Evolutionary conservation across 139 green algal species (phyloP).

Genomic region (Zygnema circumcarinatum): DNA sequence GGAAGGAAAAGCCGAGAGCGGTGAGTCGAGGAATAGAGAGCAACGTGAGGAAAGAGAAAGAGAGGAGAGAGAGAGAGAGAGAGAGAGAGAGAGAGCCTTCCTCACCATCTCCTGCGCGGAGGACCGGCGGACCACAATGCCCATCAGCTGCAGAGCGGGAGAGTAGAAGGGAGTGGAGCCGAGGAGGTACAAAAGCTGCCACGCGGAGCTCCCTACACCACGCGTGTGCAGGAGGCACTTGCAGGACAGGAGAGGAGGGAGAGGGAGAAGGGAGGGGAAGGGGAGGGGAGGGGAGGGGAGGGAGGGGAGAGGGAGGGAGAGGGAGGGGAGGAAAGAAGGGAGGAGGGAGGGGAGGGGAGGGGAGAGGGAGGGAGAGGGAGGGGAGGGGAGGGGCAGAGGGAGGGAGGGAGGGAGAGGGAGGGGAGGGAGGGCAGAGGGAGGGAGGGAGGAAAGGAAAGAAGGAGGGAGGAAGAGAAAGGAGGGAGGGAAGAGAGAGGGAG

Average conservation of each 20-base stretch:
- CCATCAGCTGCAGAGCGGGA: slow-evolving; percentile 15
- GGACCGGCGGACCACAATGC: slow-evolving; percentile 32
- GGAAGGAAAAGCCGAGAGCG: neutral
- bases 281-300: neutral
- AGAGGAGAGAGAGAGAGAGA: neutral
- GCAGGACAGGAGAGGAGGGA: neutral
- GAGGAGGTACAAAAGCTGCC: slow-evolving; percentile 53
- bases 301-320: neutral
- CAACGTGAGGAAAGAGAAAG: neutral
- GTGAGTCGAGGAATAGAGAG: neutral
- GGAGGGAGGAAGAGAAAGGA: too few relatives aligned
- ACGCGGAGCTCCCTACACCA: slow-evolving; percentile 11
- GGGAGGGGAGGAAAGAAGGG: neutral
- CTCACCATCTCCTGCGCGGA: slow-evolving; percentile 49
- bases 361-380: too few relatives aligned
- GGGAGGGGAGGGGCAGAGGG: too few relatives aligned
- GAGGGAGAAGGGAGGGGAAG: neutral
- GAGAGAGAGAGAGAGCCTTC: neutral
- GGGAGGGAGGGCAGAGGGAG: too few relatives aligned
- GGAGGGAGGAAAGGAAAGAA: too few relatives aligned
- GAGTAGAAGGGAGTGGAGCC: slow-evolving; percentile 51
- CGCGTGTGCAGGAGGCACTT: neutral
- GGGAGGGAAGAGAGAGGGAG: too few relatives aligned
- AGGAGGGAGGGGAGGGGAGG: neutral
- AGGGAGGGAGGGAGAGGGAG: too few relatives aligned